Conservation (phyloP, 139 green algal species). For the Eudorina sp. region DNA sequence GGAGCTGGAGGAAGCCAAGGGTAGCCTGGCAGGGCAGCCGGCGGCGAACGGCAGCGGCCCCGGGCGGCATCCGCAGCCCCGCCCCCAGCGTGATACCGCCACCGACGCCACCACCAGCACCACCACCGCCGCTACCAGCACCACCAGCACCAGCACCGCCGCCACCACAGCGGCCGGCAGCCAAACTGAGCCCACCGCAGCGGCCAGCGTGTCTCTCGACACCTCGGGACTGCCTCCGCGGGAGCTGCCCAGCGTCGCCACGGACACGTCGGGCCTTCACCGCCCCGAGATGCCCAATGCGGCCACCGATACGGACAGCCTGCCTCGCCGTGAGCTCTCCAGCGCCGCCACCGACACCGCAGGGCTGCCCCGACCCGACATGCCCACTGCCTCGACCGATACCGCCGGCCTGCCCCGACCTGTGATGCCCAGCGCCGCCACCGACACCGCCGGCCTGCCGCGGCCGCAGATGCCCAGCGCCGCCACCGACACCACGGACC, state of each 20-base stretch:
- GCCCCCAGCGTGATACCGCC: no score
- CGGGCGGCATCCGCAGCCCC: no score
- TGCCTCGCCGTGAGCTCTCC: not conserved
- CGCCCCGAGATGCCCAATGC: not conserved
- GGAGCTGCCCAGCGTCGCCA: not conserved
- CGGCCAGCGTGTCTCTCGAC: not conserved
- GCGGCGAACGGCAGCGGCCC: not conserved
- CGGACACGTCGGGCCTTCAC: not conserved
- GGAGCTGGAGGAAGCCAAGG: not conserved
- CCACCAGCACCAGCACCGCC: no score
- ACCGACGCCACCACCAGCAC: no score
- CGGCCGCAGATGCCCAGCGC: not conserved
- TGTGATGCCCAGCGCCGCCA: not conserved
- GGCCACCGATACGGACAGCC: not conserved
- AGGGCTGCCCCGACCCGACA: not conserved
- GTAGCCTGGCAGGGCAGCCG: not conserved
- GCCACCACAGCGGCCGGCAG: not conserved
- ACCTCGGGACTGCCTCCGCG: no score
- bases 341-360: not conserved
- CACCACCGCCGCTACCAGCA: no score
- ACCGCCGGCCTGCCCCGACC: not conserved
- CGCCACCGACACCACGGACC: not conserved
- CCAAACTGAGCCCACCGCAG: not conserved
- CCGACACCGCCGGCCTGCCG: slow-evolving; percentile 3
- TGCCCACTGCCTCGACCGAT: not conserved